Evolutionary conservation across 2,329 filamentous ascomycete species (phyloP), one percentile per base, ranked within the genome.

Genomic region (Colletotrichum sp.): DNA sequence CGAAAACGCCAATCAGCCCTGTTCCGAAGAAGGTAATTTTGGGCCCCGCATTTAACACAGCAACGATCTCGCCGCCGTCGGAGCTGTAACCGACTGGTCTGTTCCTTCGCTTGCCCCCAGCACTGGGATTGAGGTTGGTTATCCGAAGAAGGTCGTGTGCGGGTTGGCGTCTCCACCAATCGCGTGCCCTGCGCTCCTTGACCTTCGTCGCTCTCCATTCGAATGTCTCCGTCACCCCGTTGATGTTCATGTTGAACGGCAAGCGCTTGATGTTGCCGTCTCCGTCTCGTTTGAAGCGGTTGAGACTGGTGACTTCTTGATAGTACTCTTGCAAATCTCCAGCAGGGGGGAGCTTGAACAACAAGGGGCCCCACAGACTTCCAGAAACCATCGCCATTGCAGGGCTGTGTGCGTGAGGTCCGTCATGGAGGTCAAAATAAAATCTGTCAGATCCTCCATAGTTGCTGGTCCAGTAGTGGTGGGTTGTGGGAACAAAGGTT

Each of bases 21-120:
- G 61, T 72, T 5, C 76, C 73, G 32, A 78, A 66, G 67, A 78
- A 78, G 15, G 71, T 52, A 3, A 62, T 25, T 11, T 12, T 16
- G 30, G 6, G 30, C 15, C 3, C 63, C 25, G 69, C 65, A 32
- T 62, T 75, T 49, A 69, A 44, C 32, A 77, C 32, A 25, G 78
- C 76, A 9, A 78, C 69, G 25, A 78, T 63, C 66, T 78, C 69
- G 7, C 27, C n/a, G 19, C 61, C 61, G 25, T 64, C 57, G 27
- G 34, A 15, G 34, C 8, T 59, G 29, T 16, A 9, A 36, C 64
- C 57, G 22, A 55, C 30, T 19, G 29, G 9, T 32, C 69, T 59
- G 27, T 44, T 32, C 8, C 39, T 66, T n/a, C 69, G 36, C n/a
- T 64, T 49, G 27, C 57, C 57, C 8, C 69, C 36, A 8, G 19